Conservation (phyloP, 345 rosid genomes). For the Hirschfeldia incana region DNA sequence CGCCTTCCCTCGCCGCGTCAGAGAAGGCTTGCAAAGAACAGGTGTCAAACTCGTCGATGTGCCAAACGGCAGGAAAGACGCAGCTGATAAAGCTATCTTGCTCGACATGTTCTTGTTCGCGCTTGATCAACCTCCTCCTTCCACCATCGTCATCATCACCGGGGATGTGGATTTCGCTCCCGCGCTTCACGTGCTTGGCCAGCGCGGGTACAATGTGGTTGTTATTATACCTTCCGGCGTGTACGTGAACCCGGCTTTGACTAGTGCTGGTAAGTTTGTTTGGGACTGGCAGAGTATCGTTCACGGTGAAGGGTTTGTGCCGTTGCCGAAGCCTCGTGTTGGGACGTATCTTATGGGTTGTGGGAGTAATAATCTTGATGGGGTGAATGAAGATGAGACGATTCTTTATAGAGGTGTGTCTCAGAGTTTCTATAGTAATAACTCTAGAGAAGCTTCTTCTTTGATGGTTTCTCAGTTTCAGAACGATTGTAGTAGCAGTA, state of each 20-base stretch:
- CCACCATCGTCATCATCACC: constrained; percentile 84
- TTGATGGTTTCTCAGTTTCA: constrained; percentile 52
- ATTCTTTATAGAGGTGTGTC: constrained; percentile 65
- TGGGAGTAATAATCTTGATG: constrained; percentile 46
- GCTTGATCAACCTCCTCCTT: constrained; percentile 84
- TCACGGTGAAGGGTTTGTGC: constrained; percentile 92
- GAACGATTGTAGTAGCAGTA: constrained; percentile 28
- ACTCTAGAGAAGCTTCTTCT: constrained; percentile 59
- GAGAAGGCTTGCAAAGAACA: constrained; percentile 98
- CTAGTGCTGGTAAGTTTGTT: constrained; percentile 86
- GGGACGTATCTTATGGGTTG: constrained; percentile 58
- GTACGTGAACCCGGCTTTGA: constrained; percentile 79
- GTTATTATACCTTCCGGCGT: constrained; percentile 87
- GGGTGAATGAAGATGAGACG: constrained; percentile 70
- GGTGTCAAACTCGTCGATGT: constrained; percentile 95
- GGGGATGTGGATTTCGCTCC: constrained; percentile 98
- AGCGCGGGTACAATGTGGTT: constrained; percentile 83
- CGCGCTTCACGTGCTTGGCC: constrained; percentile 92
- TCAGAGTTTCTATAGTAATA: constrained; percentile 49
- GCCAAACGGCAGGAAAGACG: constrained; percentile 96
- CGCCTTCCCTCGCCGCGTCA: constrained; percentile 81
- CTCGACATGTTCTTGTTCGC: constrained; percentile 96
- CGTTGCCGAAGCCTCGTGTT: constrained; percentile 47
- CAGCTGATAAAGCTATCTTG: constrained; percentile 94
- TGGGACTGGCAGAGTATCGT: constrained; percentile 99